Conservation (phyloP, 495 filamentous ascomycete species). For the Hypoxylon crocopeplum region DNA sequence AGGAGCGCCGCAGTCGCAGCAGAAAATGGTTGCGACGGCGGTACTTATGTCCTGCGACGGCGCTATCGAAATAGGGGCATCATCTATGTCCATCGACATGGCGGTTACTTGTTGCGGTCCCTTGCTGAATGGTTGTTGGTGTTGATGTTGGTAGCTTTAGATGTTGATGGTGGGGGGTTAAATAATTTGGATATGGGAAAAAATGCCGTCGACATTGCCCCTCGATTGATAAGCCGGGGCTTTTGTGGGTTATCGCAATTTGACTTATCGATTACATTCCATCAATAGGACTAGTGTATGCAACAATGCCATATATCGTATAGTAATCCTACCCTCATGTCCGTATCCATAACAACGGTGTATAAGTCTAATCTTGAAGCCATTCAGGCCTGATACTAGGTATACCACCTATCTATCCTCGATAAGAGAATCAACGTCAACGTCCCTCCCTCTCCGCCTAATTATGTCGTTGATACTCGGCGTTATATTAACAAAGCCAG, state of each 20-base stretch:
- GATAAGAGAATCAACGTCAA: slow-evolving; percentile 13
- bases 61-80: slow-evolving; percentile 39
- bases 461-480: slow-evolving; percentile 1
- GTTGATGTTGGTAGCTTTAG: background rate
- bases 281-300: too few relatives aligned
- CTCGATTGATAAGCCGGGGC: slow-evolving; percentile 37
- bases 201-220: slow-evolving; percentile 16
- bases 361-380: too few relatives aligned
- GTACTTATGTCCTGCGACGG: slow-evolving; percentile 20
- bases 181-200: slow-evolving; percentile 6
- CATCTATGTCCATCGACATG: slow-evolving; percentile 45
- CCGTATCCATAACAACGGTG: too few relatives aligned
- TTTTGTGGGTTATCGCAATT: slow-evolving; percentile 27
- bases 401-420: slow-evolving; percentile 3
- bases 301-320: too few relatives aligned
- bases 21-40: slow-evolving; percentile 67
- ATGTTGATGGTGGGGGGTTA: slow-evolving; percentile 29
- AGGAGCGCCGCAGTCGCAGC: slow-evolving; percentile 92
- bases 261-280: too few relatives aligned
- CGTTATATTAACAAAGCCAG: slow-evolving; percentile 9
- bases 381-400: too few relatives aligned
- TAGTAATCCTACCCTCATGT: too few relatives aligned
- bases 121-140: background rate
- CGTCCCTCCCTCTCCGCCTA: slow-evolving; percentile 3
- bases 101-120: background rate